Evolutionary conservation across 2,329 filamentous ascomycete genomes (phyloP).

Genomic region (Trichoderma gracile): DNA sequence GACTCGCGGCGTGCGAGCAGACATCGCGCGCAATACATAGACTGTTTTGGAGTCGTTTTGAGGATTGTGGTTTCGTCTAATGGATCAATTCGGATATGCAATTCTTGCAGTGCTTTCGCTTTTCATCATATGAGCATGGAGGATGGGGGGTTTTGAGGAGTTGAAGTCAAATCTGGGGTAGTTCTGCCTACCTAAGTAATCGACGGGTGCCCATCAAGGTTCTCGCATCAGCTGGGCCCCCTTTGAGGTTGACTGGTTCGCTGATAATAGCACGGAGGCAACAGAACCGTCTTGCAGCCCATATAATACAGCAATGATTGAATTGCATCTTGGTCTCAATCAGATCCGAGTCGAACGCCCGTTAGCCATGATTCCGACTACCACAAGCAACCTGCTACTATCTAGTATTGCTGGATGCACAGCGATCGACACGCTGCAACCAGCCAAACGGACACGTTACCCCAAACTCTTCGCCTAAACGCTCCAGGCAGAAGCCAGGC

Average conservation of each 20-base stretch:
- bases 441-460: background rate
- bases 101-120: background rate
- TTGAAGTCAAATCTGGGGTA: background rate
- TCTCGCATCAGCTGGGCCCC: background rate
- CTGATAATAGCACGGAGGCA: background rate
- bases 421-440: background rate
- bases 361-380: background rate
- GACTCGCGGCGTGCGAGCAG: background rate
- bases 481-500: background rate
- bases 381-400: background rate
- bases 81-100: background rate
- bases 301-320: too few species aligned
- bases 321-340: background rate
- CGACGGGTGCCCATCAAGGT: constrained; percentile 23
- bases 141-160: background rate
- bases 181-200: background rate
- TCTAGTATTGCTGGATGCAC: too few species aligned
- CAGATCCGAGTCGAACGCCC: background rate
- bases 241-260: background rate
- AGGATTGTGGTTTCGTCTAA: background rate
- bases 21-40: background rate
- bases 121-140: background rate
- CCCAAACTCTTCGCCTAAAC: background rate
- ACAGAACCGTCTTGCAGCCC: background rate
- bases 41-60: background rate